Evolutionary conservation across 2,329 filamentous ascomycete species (phyloP), one percentile per base, ranked within the genome.

Genomic region (Lasiodiplodia citricola): DNA sequence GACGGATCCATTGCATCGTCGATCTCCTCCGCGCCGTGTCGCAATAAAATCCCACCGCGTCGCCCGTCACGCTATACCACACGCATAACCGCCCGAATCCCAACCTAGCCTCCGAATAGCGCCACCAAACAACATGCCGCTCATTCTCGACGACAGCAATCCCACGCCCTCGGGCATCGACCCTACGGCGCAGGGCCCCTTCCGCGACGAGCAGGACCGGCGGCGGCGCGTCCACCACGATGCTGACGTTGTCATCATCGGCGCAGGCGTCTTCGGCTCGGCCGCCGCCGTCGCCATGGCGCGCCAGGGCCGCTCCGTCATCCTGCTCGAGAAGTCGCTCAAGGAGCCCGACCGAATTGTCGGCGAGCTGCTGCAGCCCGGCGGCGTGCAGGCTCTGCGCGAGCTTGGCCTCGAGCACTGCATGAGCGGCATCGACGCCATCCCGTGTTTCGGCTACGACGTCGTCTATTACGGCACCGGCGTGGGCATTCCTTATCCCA

Each of bases 261-360:
- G 96, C 72, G 96, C 93, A 2, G 96, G 96, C 67, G 87, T 98
- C 69, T 88, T 97, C 71, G 96, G 96, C 51, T 97, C 93, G 79
- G 92, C 94, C 23, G 85, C 94, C 25, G 95, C 96, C 21, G 92
- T 90, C 71, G 89, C 95, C 25, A 86, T 98, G 56, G 94, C 92
- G 69, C 90, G 92, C 74, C 96, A 98, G 82, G 94, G 94, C 66
- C 90, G 96, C 71, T 96, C 92, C 78, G 94, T 99, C 31, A 87
- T 98, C 31, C 84, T 99, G 64, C 88, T 99, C 63, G 96, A 99
- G 83, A 88, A 88, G 75, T 96, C 90, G 82, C 85, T 98, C 81
- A 93, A 93, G 81, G 91, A 98, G 83, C 96, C 96, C 23, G 92
- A 98, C 82, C 90, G 96, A 72, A 99, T 99, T 73, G 94, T 99